Conservation (phyloP, 2,329 filamentous ascomycete species). For the Hypoxylon sp. region DNA sequence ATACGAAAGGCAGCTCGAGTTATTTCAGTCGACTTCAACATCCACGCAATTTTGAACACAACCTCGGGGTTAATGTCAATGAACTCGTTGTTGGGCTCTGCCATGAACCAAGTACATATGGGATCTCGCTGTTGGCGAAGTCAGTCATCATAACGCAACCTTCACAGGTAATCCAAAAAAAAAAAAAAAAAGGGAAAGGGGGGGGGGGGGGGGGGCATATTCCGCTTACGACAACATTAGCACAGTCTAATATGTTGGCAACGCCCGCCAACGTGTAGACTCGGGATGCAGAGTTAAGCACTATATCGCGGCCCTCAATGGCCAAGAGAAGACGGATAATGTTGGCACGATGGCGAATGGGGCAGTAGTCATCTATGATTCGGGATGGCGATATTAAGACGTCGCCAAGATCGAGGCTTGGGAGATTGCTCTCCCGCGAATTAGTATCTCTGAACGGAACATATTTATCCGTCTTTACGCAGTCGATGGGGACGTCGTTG, state of each 20-base stretch:
- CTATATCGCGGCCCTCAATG: conserved; percentile 61
- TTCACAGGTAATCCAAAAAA: background rate
- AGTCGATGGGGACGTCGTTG: conserved; percentile 29
- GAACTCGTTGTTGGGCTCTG: conserved; percentile 62
- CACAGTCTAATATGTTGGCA: conserved; percentile 65
- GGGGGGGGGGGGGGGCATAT: too few relatives aligned
- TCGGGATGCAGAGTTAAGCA: conserved; percentile 70
- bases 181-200: too few relatives aligned
- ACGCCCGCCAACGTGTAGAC: conserved; percentile 72
- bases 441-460: conserved; percentile 3
- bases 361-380: conserved; percentile 66
- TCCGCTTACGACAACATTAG: conserved; percentile 51
- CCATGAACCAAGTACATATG: conserved; percentile 66
- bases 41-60: conserved; percentile 63
- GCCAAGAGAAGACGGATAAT: conserved; percentile 69
- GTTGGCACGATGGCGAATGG: conserved; percentile 66
- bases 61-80: conserved; percentile 71
- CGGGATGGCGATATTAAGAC: conserved; percentile 36
- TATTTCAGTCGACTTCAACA: conserved; percentile 53
- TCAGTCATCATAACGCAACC: conserved; percentile 3
- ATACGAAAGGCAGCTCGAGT: conserved; percentile 63
- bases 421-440: conserved; percentile 29
- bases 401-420: conserved; percentile 36
- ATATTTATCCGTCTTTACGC: background rate
- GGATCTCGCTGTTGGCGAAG: conserved; percentile 50